Percentiles rank a stretch among this genome's conserved stretches.
phyloP scores from a whole-genome alignment of 75 land plant species.

The Selaginella tamariscina region DNA sequence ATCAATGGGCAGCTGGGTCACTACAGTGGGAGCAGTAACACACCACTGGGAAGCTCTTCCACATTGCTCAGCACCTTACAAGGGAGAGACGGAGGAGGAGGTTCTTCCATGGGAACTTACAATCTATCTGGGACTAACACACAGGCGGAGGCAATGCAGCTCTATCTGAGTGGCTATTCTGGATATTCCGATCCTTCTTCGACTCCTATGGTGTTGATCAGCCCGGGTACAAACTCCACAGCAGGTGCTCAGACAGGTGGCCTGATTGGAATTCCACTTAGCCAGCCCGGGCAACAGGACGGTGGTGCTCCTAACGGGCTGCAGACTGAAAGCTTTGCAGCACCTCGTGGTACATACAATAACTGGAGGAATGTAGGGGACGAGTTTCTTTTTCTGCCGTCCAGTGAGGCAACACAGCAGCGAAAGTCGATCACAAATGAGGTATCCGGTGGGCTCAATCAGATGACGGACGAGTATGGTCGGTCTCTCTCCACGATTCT shows the following conservation, averaged over 20 bases:
- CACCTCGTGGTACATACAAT: slow-evolving; percentile 1
- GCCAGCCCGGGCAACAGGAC: slow-evolving; percentile 10
- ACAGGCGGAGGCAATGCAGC: slow-evolving; percentile 24
- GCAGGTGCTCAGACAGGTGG: neutral
- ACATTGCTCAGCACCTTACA: neutral
- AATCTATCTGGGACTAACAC: slow-evolving; percentile 7
- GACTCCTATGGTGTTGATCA: slow-evolving; percentile 12
- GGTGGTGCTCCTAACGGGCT: neutral
- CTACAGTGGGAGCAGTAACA: slow-evolving; percentile 1
- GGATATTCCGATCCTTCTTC: slow-evolving; percentile 16
- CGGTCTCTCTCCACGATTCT: slow-evolving; percentile 3
- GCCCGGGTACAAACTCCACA: neutral
- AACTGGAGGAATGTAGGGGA: slow-evolving; percentile 15
- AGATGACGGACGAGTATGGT: neutral
- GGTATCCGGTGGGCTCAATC: neutral
- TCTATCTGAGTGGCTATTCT: slow-evolving; percentile 18
- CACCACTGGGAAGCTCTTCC: neutral
- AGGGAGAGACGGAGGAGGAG: neutral
- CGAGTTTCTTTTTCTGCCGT: slow-evolving; percentile 19
- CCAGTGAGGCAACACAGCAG: neutral
- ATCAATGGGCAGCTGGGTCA: slow-evolving; percentile 8
- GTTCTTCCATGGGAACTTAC: neutral
- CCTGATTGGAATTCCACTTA: slow-evolving; percentile 13
- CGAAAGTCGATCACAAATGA: neutral
- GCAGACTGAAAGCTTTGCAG: slow-evolving; percentile 9